These are phyloP conservation scores for Microcyclospora pomicola DNA, from an alignment of 2,329 filamentous ascomycete genomes.

Conservation along the genomic window DNA sequence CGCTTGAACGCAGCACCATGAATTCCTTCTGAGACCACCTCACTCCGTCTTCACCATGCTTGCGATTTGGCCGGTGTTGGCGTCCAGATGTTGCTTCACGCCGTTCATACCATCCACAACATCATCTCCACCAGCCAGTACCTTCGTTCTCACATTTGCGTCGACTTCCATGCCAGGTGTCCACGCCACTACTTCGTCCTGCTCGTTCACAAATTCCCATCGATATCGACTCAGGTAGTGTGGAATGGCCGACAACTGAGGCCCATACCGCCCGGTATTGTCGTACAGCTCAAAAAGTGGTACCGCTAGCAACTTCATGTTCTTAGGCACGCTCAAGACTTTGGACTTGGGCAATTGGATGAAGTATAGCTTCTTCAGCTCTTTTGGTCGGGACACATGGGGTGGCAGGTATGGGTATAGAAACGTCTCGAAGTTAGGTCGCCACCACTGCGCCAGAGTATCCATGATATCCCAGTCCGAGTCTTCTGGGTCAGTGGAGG, in stretches of 20 bases:
- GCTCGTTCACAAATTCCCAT: constrained; percentile 93
- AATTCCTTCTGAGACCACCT: too few relatives aligned
- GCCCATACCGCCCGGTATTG: constrained; percentile 87
- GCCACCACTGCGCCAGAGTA: constrained; percentile 95
- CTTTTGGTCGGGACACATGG: constrained; percentile 90
- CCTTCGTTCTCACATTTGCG: constrained; percentile 18
- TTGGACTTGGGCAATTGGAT: constrained; percentile 89
- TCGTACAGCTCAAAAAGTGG: constrained; percentile 97
- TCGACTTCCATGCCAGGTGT: constrained; percentile 19
- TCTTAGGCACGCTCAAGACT: constrained; percentile 92
- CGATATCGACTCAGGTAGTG: constrained; percentile 91
- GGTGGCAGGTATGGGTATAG: constrained; percentile 98
- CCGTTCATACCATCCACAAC: constrained; percentile 1
- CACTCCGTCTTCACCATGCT: too few relatives aligned
- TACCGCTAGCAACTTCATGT: constrained; percentile 97
- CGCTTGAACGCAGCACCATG: too few relatives aligned
- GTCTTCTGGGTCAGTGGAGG: constrained; percentile 50
- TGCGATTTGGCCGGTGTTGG: too few relatives aligned
- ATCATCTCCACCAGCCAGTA: constrained; percentile 18
- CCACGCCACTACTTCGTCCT: constrained; percentile 58
- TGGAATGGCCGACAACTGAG: constrained; percentile 89
- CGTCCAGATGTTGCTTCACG: neutral
- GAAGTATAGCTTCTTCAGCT: constrained; percentile 98
- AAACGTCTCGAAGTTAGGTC: constrained; percentile 98
- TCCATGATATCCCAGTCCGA: constrained; percentile 84